phyloP scores from a whole-genome alignment of 345 rosid genomes.

The Pseudoturritis turrita region DNA sequence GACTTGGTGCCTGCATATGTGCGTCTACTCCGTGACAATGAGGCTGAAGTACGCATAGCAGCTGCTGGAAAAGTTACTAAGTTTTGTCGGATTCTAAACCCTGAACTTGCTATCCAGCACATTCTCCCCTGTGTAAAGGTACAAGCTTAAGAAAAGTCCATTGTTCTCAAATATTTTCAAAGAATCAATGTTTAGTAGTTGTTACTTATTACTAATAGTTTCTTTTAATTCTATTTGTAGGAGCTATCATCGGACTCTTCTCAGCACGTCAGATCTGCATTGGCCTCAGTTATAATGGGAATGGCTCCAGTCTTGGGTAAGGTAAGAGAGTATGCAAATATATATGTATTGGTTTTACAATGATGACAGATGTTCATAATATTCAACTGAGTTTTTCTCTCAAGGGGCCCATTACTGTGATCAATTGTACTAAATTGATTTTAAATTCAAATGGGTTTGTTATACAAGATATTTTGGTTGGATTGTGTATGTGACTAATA shows the following conservation, averaged over 20 bases:
- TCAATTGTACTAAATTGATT: neutral
- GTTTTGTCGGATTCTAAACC: slow-evolving; percentile 85
- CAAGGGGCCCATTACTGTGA: neutral
- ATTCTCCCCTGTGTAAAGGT: slow-evolving; percentile 98
- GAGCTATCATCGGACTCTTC: slow-evolving; percentile 95
- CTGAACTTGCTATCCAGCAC: slow-evolving; percentile 82
- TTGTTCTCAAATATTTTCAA: neutral
- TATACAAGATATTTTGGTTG: neutral
- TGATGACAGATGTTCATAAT: slow-evolving; percentile 18
- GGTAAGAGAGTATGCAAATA: slow-evolving; percentile 26
- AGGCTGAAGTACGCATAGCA: slow-evolving; percentile 99
- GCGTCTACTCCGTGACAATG: slow-evolving; percentile 92
- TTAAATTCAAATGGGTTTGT: neutral
- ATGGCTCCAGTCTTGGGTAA: slow-evolving; percentile 92
- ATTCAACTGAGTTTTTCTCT: slow-evolving; percentile 8
- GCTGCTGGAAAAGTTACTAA: slow-evolving; percentile 97
- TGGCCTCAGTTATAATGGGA: slow-evolving; percentile 99
- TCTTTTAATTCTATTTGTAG: slow-evolving; percentile 32
- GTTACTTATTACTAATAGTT: neutral
- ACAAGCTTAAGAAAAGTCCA: neutral
- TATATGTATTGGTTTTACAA: slow-evolving; percentile 19
- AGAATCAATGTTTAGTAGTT: neutral
- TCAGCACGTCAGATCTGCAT: slow-evolving; percentile 95
- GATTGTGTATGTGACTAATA: neutral
- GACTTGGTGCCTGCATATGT: slow-evolving; percentile 95